These are phyloP conservation scores for Priceomyces medius DNA, from an alignment of 805 yeast species.

Conservation along the genomic window DNA sequence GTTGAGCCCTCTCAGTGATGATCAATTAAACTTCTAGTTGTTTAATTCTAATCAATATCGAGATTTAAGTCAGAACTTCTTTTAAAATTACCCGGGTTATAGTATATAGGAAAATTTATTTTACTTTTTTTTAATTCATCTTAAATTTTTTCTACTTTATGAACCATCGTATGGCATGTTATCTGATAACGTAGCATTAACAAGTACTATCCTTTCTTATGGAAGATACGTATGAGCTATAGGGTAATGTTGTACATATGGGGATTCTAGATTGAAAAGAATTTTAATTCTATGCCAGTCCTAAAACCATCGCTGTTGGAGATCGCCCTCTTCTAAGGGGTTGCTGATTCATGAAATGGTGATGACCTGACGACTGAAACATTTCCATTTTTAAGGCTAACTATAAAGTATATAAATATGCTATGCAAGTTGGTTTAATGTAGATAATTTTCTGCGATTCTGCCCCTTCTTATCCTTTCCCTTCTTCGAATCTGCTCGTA, in stretches of 20 bases:
- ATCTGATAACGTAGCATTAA: slow-evolving; percentile 9
- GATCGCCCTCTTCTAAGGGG: slow-evolving; percentile 69
- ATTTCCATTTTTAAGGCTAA: slow-evolving; percentile 25
- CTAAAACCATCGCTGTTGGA: slow-evolving; percentile 98
- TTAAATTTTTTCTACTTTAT: slow-evolving; percentile 6
- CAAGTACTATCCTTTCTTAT: slow-evolving; percentile 3
- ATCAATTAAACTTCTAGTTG: too few species aligned
- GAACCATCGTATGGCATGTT: slow-evolving; percentile 8
- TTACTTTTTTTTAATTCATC: not conserved
- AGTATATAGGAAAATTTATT: not conserved
- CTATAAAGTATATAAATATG: slow-evolving; percentile 1
- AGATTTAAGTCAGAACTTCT: not conserved
- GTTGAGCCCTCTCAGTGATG: too few species aligned
- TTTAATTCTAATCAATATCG: not conserved
- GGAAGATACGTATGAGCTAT: slow-evolving; percentile 18
- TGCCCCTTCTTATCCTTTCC: slow-evolving; percentile 39
- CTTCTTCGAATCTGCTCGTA: slow-evolving; percentile 29
- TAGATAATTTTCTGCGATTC: slow-evolving; percentile 44
- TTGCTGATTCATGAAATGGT: slow-evolving; percentile 89
- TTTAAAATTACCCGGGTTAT: not conserved
- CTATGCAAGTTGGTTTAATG: slow-evolving; percentile 6
- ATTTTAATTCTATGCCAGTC: slow-evolving; percentile 46
- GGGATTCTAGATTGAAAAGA: slow-evolving; percentile 23
- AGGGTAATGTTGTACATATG: slow-evolving; percentile 15
- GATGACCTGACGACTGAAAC: slow-evolving; percentile 92